Base-by-base conservation (phyloP, 2,329 filamentous ascomycete genomes). In the Orbilia javanica region DNA sequence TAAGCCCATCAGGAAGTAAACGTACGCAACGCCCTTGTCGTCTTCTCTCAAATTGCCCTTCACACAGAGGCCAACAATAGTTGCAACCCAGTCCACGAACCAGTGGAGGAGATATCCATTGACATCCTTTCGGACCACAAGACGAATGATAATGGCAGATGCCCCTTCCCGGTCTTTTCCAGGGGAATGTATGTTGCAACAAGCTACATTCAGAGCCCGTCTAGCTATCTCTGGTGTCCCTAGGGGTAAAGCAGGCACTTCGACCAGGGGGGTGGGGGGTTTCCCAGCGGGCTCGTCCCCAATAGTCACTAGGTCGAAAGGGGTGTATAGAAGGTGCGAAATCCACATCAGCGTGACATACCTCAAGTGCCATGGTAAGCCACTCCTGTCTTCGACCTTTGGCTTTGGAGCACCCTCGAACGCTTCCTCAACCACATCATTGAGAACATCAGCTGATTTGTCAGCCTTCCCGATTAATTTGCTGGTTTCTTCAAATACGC, bases 151-250 rank as follows among this genome's bases (percentile, higher is more conserved):
- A 25, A 98, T 86, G 1, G 89, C 87, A 75, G 91, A 93, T n/a
- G 96, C 94, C 8, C 94, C 93, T 84, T 96, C 93, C 72, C 93
- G 89, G 83, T 97, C 95, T 81, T 97, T 97, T 0, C 94, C 93
- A 0, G 95, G 88, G 0, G 89, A 89, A 4, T 88, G 86, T 15
- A 98, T 87, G 82, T 93, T 93, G 63, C 75, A 74, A 46, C 68
- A 79, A 36, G 75, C 75, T 6, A 70, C 64, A 20, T 31, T 65
- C 34, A 79, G 27, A 10, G 62, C 63, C 11, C 74, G 60, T 42
- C 53, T 78, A 5, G 74, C 74, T 29, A 78, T 27, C 42, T 72
- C 67, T n/a, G 78, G 73, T 29, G 72, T 71, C 8, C 27, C 15
- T 48, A 63, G 5, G 42, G 64, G 46, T 25, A 70, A 34, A 60